phyloP scores from a whole-genome alignment of 2,329 filamentous ascomycete genomes.

The Myriosclerotinia duriaeana region DNA sequence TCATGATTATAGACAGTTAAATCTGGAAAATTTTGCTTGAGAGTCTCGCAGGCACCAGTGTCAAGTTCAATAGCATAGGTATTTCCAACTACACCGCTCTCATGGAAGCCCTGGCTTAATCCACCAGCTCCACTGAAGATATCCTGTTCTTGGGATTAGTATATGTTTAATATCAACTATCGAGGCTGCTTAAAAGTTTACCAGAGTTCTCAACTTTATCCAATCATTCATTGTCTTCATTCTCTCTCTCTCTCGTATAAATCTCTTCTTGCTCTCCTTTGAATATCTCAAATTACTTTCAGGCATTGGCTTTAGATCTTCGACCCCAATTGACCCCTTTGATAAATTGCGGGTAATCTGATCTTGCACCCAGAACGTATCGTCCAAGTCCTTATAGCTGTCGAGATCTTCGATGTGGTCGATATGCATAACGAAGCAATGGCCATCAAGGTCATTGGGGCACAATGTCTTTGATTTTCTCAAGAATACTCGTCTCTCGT shows the following conservation, averaged over 20 bases:
- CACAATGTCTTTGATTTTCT: background rate
- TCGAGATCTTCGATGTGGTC: constrained; percentile 28
- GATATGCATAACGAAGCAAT: constrained; percentile 27
- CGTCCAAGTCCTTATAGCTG: constrained; percentile 27
- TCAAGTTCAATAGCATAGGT: constrained; percentile 23
- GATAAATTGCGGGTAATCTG: background rate
- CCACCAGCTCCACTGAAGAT: constrained; percentile 27
- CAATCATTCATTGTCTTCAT: too few species aligned
- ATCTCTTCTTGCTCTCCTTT: constrained; percentile 2
- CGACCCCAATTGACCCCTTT: background rate
- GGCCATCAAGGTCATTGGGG: constrained; percentile 25
- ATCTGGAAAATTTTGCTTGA: constrained; percentile 9
- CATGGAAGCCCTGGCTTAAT: constrained; percentile 20
- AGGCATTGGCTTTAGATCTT: background rate
- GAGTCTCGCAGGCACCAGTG: constrained; percentile 12
- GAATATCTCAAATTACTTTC: background rate
- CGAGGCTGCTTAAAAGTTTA: background rate
- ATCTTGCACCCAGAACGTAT: constrained; percentile 30
- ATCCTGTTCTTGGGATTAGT: background rate
- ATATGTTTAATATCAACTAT: background rate
- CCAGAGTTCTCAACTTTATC: constrained; percentile 2
- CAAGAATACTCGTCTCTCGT: constrained; percentile 25
- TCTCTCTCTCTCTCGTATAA: background rate
- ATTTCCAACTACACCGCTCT: constrained; percentile 15
- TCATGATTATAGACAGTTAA: constrained; percentile 19